Percentiles rank a stretch among this genome's conserved stretches.
Evolutionary conservation across 768 basidiomycete species (phyloP).

Genomic region (Amanita exitialis): DNA sequence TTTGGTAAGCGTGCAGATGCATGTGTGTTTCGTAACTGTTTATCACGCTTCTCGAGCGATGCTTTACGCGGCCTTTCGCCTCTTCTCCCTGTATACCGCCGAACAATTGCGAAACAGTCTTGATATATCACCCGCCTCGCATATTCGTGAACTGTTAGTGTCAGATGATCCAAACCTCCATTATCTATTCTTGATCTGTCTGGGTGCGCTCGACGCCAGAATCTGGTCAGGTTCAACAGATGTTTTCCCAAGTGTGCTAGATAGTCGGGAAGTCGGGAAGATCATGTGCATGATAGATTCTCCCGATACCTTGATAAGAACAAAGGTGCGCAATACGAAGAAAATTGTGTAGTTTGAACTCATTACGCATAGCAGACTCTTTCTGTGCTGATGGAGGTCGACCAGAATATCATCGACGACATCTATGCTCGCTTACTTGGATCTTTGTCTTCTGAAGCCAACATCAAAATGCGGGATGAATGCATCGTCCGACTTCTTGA

Average conservation of each 20-base stretch:
- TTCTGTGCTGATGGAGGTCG: slow-evolving; percentile 10
- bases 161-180: slow-evolving; percentile 50
- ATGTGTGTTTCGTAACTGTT: background rate
- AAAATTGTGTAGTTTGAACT: background rate
- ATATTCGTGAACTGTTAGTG: slow-evolving; percentile 47
- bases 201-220: slow-evolving; percentile 44
- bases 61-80: slow-evolving; percentile 26
- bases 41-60: slow-evolving; percentile 6
- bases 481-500: slow-evolving; percentile 35
- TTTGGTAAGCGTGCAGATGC: background rate
- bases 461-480: slow-evolving; percentile 1
- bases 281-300: slow-evolving; percentile 62
- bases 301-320: slow-evolving; percentile 45
- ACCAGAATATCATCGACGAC: background rate
- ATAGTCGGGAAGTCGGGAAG: slow-evolving; percentile 64
- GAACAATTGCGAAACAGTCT: slow-evolving; percentile 14
- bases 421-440: background rate
- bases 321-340: slow-evolving; percentile 31
- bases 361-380: slow-evolving; percentile 1
- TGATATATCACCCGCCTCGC: slow-evolving; percentile 26
- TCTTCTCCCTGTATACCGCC: slow-evolving; percentile 20
- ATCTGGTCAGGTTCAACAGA: slow-evolving; percentile 61
- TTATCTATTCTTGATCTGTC: slow-evolving; percentile 57
- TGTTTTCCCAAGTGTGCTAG: slow-evolving; percentile 41
- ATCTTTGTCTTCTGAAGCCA: background rate